Percentiles rank a stretch among this genome's conserved stretches.
Conservation (phyloP, 768 basidiomycete species). For the Amanita molliuscula region DNA sequence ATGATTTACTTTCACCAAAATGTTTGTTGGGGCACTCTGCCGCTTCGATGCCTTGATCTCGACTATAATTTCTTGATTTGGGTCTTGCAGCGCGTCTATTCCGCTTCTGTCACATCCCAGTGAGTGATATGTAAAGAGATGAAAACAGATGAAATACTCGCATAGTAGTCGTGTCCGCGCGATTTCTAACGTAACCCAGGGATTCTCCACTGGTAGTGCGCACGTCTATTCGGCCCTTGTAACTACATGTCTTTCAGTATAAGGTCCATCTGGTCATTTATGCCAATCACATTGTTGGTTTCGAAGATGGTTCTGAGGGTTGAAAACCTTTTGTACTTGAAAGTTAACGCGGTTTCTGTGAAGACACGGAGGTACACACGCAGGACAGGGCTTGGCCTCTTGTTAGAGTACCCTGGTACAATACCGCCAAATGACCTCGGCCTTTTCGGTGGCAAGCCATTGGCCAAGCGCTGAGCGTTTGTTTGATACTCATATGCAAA, state of each 20-base stretch:
- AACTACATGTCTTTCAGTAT: slow-evolving; percentile 10
- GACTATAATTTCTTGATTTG: neutral
- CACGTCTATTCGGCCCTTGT: slow-evolving; percentile 27
- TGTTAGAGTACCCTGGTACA: slow-evolving; percentile 16
- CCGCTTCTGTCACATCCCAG: slow-evolving; percentile 21
- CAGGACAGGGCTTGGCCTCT: slow-evolving; percentile 16
- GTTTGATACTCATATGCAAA: slow-evolving; percentile 19
- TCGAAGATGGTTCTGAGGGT: neutral
- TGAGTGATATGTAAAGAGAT: neutral
- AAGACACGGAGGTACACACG: slow-evolving; percentile 13
- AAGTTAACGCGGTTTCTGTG: neutral
- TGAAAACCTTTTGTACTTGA: neutral
- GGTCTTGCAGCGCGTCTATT: slow-evolving; percentile 9
- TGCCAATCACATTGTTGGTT: neutral
- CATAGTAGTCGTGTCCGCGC: slow-evolving; percentile 18
- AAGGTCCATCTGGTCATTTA: neutral
- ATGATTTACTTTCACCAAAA: neutral
- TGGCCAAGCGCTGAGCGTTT: slow-evolving; percentile 33
- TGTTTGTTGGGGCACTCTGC: neutral
- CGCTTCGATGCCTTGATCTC: neutral
- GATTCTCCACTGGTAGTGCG: slow-evolving; percentile 19
- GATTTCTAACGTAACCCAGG: slow-evolving; percentile 18
- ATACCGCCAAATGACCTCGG: slow-evolving; percentile 21
- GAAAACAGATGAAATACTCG: slow-evolving; percentile 6
- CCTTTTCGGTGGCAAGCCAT: slow-evolving; percentile 31